Conservation (phyloP, 768 basidiomycete species). For the Chlorophyllum brunneum region DNA sequence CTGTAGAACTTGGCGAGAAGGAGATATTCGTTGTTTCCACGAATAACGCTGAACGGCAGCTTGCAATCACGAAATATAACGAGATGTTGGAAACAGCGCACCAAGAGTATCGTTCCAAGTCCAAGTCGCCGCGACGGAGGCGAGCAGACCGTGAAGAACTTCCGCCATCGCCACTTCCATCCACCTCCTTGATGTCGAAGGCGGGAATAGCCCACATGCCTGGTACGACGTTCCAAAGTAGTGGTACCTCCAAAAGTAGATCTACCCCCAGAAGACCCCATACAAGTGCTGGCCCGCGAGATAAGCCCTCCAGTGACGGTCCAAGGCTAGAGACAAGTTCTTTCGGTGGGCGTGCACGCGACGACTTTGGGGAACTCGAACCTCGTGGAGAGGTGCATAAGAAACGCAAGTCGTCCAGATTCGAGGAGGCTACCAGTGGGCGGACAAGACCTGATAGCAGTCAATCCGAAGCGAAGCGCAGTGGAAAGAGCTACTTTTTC, state of each 20-base stretch:
- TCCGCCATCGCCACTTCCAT: slow-evolving; percentile 37
- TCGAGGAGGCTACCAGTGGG: background rate
- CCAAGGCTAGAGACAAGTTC: slow-evolving; percentile 6
- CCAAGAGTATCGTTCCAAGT: slow-evolving; percentile 41
- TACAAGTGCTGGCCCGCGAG: slow-evolving; percentile 71
- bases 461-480: slow-evolving; percentile 9
- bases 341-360: slow-evolving; percentile 5
- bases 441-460: slow-evolving; percentile 12
- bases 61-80: slow-evolving; percentile 57
- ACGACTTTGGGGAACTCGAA: background rate
- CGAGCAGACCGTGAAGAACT: slow-evolving; percentile 28
- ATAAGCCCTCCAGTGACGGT: slow-evolving; percentile 36
- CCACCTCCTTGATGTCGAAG: background rate
- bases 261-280: slow-evolving; percentile 51
- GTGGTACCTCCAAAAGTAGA: slow-evolving; percentile 11
- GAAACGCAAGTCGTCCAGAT: slow-evolving; percentile 14
- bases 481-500: slow-evolving; percentile 16
- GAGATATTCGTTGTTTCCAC: slow-evolving; percentile 67
- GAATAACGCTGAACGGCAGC: slow-evolving; percentile 63
- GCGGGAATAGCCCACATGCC: background rate
- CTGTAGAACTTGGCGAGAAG: slow-evolving; percentile 64
- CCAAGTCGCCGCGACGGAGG: slow-evolving; percentile 51
- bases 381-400: slow-evolving; percentile 10
- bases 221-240: background rate
- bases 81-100: slow-evolving; percentile 31